Conservation (phyloP, 768 basidiomycete genomes). For the Mrakia hoshinonis region DNA sequence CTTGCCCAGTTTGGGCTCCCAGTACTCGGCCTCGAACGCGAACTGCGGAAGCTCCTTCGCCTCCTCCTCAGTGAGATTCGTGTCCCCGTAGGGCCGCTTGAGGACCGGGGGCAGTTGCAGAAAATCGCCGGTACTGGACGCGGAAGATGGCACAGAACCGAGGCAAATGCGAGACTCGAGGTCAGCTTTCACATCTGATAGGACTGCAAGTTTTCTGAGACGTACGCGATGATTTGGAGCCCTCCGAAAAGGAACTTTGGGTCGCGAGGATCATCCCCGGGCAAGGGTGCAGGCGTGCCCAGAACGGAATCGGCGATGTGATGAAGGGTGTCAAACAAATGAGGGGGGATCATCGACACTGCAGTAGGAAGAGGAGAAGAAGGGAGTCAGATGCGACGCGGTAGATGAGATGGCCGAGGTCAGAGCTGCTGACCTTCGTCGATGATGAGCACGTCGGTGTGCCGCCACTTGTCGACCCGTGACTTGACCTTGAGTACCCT, state of each 20-base stretch:
- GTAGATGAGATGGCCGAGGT: background rate
- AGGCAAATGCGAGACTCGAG: background rate
- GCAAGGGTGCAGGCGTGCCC: background rate
- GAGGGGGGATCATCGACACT: slow-evolving; percentile 9
- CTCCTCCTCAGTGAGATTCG: background rate
- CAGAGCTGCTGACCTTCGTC: slow-evolving; percentile 5
- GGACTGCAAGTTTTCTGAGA: background rate
- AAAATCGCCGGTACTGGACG: slow-evolving; percentile 8
- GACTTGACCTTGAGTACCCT: background rate
- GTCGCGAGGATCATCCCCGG: no score
- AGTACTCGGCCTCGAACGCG: slow-evolving; percentile 76
- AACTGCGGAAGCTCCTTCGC: slow-evolving; percentile 47
- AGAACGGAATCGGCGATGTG: background rate
- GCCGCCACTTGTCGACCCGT: background rate
- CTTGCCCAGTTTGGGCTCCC: slow-evolving; percentile 59
- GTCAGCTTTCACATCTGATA: background rate
- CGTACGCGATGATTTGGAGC: background rate
- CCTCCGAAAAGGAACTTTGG: slow-evolving; percentile 4
- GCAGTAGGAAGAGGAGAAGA: background rate
- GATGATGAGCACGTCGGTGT: slow-evolving; percentile 9
- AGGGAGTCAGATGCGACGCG: slow-evolving; percentile 9
- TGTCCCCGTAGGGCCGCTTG: background rate
- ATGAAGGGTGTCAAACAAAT: slow-evolving; percentile 1
- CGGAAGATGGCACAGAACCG: background rate
- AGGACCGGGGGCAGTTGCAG: slow-evolving; percentile 7